Percentiles rank a stretch among this genome's conserved stretches.
phyloP scores from a whole-genome alignment of 2,329 filamentous ascomycete genomes.

The Ceratocystis ficicola region DNA sequence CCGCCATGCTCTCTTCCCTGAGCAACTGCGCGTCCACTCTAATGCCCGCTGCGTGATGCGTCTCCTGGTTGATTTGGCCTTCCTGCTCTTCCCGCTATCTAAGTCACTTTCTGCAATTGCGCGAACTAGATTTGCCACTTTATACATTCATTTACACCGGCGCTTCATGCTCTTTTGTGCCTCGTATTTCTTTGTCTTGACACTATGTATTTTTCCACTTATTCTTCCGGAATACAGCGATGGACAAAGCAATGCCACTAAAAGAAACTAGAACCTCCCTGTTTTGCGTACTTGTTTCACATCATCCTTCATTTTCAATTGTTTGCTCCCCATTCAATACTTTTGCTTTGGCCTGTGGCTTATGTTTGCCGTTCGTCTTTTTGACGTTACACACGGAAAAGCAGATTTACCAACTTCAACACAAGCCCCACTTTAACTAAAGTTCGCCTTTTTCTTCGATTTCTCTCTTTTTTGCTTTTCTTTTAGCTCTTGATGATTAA shows the following conservation, averaged over 20 bases:
- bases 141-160: not conserved
- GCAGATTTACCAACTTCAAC: too few relatives aligned
- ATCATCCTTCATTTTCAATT: not conserved
- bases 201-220: too few relatives aligned
- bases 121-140: slow-evolving; percentile 3
- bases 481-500: not conserved
- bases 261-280: not conserved
- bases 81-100: not conserved
- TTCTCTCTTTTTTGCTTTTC: not conserved
- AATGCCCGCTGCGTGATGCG: not conserved
- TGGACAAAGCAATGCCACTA: not conserved
- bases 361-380: slow-evolving; percentile 3
- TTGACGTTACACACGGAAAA: not conserved
- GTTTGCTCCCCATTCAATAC: not conserved
- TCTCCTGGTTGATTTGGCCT: not conserved
- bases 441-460: too few relatives aligned
- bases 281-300: not conserved
- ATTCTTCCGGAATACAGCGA: too few relatives aligned
- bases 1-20: too few relatives aligned
- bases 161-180: not conserved
- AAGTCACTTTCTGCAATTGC: slow-evolving; percentile 5
- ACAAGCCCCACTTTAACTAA: too few relatives aligned
- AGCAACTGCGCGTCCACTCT: too few relatives aligned
- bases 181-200: not conserved
- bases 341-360: not conserved